A percentile compares a stretch with the other conserved stretches of the same genome.
phyloP scores from a whole-genome alignment of 257 asterid genomes.

The Leptodermis oblonga region DNA sequence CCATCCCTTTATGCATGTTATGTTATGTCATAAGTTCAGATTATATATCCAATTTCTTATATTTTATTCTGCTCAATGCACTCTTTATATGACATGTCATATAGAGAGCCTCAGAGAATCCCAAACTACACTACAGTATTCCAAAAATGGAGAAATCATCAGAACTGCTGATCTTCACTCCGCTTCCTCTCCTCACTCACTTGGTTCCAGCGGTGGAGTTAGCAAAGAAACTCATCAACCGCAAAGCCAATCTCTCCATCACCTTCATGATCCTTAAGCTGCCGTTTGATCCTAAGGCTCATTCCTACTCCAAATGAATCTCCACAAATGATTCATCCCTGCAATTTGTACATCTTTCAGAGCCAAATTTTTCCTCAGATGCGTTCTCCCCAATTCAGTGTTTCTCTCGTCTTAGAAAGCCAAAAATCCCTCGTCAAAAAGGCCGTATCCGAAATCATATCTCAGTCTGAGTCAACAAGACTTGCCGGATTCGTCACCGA shows the following conservation, averaged over 20 bases:
- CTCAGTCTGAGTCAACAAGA: conserved; percentile 1
- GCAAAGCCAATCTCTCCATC: conserved; percentile 39
- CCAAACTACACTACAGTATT: too few relatives aligned
- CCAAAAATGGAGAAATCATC: not conserved
- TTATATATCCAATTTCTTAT: too few relatives aligned
- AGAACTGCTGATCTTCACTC: conserved; percentile 40
- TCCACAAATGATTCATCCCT: conserved; percentile 14
- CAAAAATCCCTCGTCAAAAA: conserved; percentile 26
- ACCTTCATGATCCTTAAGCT: conserved; percentile 35
- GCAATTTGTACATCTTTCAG: conserved; percentile 4
- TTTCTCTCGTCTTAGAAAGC: conserved; percentile 4
- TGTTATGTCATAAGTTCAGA: too few relatives aligned
- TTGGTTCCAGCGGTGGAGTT: conserved; percentile 46
- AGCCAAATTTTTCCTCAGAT: conserved; percentile 2
- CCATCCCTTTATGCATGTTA: too few relatives aligned
- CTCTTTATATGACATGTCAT: too few relatives aligned
- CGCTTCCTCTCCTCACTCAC: conserved; percentile 54
- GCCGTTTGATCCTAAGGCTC: conserved; percentile 27
- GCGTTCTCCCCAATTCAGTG: not conserved
- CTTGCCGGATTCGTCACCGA: conserved; percentile 43
- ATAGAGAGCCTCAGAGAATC: too few relatives aligned
- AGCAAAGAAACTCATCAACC: conserved; percentile 48
- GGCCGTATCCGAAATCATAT: conserved; percentile 17
- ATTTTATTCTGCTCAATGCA: too few relatives aligned
- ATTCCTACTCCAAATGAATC: conserved; percentile 18